Base-by-base conservation (phyloP, 805 yeast species). In the Myxozyma geophila region DNA sequence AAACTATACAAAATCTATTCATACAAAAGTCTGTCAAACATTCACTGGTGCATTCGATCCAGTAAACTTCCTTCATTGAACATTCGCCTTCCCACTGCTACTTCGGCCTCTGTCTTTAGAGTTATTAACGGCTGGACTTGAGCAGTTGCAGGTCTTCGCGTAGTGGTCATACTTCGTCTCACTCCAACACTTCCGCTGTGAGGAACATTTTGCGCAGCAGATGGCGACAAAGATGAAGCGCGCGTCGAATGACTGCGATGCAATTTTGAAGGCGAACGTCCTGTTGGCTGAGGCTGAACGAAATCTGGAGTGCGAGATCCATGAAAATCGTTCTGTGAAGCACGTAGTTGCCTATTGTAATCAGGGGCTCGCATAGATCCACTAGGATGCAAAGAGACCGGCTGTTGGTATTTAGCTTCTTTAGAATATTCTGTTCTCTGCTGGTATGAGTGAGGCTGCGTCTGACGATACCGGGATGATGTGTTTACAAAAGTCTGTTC, bases 21-120 rank as follows among this genome's bases (percentile, higher is more conserved):
- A 12, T 19, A 46, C 33, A 46, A 23, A 19, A 43, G 2, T 9
- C 47, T 43, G 35, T 19, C 50, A 15, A 46, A 28, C 2, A 46
- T 43, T 33, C 21, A 43, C 10, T 48, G 47, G 33, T 41, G 39
- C 49, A 53, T 53, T 35, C 48, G 36, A 8, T 55, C 63, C 33
- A 59, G 53, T n/a, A 59, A 43, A 59, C 63, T 59, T 19, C 63
- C 63, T 35, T 59, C 50, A 43, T 53, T 52, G 21, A 59, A 59
- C 63, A 59, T 46, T 8, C 48, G 57, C n/a, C 57, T 21, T 28
- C 57, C 57, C 2, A 53, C 57, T 12, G 36, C 43, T 8, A 53
- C 55, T 17, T 53, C 55, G 12, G 17, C 37, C 19, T 59, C 59
- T 8, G 44, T 5, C n/a, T 28, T 50, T 17, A 59, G 33, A 10